Base-by-base conservation (phyloP, 2,329 filamentous ascomycete species). In the Sporothrix protearum region DNA sequence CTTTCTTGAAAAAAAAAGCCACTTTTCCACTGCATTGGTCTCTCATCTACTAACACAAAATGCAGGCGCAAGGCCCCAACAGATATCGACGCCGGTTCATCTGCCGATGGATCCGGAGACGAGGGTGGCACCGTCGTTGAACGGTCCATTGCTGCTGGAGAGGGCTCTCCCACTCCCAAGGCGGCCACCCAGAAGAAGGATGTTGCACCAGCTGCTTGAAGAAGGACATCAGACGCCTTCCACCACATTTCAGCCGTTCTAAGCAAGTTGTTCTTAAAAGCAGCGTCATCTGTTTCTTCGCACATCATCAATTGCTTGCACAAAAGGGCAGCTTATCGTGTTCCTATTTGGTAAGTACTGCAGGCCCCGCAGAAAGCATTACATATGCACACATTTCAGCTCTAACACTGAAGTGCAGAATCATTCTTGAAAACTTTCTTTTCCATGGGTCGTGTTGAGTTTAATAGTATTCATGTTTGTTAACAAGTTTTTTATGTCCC, bases 51-150 rank as follows among this genome's bases (percentile, higher is more conserved):
- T 73, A 39, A 73, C 66, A 12, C 12, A n/a, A 6, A 9, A n/a
- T n/a, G 9, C 39, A 74, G 47, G 75, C 84, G 81, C 77, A 80
- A 81, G 77, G 82, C 79, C 75, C 79, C 78, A 71, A 79, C 82
- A 73, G 81, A 80, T 70, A 78, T 79, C 71, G 78, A 80, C 66
- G 78, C 82, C 71, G 79, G 80, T 63, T 79, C 83, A 70, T 86
- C 84, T 63, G 84, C 86, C 74, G 80, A 82, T 73, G 80, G 79
- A 66, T 80, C 82, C 53, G 84, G 80, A 72, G 85, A 86, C 74
- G 86, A 88, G 76, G 84, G 83, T 73, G 82, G 84, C 71, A 87
- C 86, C n/a, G 83, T 88, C 73, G 82, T 85, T 64, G 85, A 87
- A 73, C 82, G 81, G 68, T 79, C 81, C 70, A 78, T 79, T 69